phyloP scores from a whole-genome alignment of 768 basidiomycete genomes.

The Neoboletus brunneissimus region DNA sequence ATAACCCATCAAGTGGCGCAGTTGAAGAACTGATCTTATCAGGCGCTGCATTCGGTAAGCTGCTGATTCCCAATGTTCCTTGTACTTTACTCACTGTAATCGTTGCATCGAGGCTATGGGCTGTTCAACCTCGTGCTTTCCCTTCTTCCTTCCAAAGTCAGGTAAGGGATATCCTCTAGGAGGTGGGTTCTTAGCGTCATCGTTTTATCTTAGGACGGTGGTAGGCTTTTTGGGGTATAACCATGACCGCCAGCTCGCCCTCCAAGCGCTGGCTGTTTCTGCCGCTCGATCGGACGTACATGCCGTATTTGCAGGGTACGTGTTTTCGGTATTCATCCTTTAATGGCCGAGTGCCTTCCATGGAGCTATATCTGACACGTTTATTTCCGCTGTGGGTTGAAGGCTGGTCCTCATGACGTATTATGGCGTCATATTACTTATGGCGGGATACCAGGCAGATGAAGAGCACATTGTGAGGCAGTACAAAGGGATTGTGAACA shows the following conservation, averaged over 20 bases:
- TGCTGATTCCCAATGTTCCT: slow-evolving; percentile 2
- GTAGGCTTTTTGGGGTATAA: slow-evolving; percentile 79
- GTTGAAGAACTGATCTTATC: slow-evolving; percentile 72
- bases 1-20: slow-evolving; percentile 44
- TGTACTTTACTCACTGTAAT: not conserved
- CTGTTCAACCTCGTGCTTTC: slow-evolving; percentile 82
- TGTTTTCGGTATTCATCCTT: slow-evolving; percentile 2
- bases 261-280: slow-evolving; percentile 66
- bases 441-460: slow-evolving; percentile 76
- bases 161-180: slow-evolving; percentile 39
- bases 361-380: not conserved
- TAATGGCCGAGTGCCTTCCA: not conserved
- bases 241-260: slow-evolving; percentile 63
- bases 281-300: slow-evolving; percentile 70
- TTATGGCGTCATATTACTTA: slow-evolving; percentile 64
- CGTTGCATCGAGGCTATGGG: slow-evolving; percentile 43
- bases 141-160: slow-evolving; percentile 65
- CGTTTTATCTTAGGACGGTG: slow-evolving; percentile 46
- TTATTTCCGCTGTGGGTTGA: not conserved
- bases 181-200: not conserved
- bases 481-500: slow-evolving; percentile 63
- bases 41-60: slow-evolving; percentile 72
- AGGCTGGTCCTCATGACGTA: slow-evolving; percentile 83
- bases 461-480: slow-evolving; percentile 60
- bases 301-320: slow-evolving; percentile 72